A percentile compares a stretch with the other conserved stretches of the same genome.
phyloP scores from a whole-genome alignment of 2,329 filamentous ascomycete species.

The Chrysoporthe austroafricana region DNA sequence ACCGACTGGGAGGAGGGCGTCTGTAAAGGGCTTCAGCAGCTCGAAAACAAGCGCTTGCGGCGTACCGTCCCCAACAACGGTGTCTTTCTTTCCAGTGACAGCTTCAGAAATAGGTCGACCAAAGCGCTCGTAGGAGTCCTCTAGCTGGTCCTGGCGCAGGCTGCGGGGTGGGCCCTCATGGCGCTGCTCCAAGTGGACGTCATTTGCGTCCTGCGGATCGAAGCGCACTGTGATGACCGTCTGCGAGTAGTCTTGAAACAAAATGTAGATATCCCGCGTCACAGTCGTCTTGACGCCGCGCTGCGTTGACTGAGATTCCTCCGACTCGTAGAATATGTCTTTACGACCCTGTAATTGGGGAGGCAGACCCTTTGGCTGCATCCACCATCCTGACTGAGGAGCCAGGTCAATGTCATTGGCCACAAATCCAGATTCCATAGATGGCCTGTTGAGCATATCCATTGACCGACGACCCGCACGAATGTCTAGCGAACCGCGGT shows the following conservation, averaged over 20 bases:
- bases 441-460: slow-evolving; percentile 71
- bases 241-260: slow-evolving; percentile 96
- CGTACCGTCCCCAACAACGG: slow-evolving; percentile 81
- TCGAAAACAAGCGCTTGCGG: slow-evolving; percentile 78
- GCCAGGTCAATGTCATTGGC: slow-evolving; percentile 85
- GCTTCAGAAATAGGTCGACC: slow-evolving; percentile 77
- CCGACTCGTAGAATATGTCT: slow-evolving; percentile 81
- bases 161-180: slow-evolving; percentile 82
- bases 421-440: slow-evolving; percentile 80
- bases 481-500: slow-evolving; percentile 39
- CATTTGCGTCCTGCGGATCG: slow-evolving; percentile 72
- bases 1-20: slow-evolving; percentile 83
- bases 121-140: slow-evolving; percentile 80
- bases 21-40: slow-evolving; percentile 72
- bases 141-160: slow-evolving; percentile 90
- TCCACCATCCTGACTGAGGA: slow-evolving; percentile 82
- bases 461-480: slow-evolving; percentile 62
- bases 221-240: slow-evolving; percentile 83
- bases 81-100: slow-evolving; percentile 73
- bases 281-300: slow-evolving; percentile 72
- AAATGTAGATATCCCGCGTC: slow-evolving; percentile 80
- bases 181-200: slow-evolving; percentile 79
- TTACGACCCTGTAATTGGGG: slow-evolving; percentile 80
- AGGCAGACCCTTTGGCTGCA: slow-evolving; percentile 76
- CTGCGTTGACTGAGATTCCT: slow-evolving; percentile 73